Evolutionary conservation across 2,329 filamentous ascomycete genomes (phyloP).

Genomic region (Alternaria brassicicola): DNA sequence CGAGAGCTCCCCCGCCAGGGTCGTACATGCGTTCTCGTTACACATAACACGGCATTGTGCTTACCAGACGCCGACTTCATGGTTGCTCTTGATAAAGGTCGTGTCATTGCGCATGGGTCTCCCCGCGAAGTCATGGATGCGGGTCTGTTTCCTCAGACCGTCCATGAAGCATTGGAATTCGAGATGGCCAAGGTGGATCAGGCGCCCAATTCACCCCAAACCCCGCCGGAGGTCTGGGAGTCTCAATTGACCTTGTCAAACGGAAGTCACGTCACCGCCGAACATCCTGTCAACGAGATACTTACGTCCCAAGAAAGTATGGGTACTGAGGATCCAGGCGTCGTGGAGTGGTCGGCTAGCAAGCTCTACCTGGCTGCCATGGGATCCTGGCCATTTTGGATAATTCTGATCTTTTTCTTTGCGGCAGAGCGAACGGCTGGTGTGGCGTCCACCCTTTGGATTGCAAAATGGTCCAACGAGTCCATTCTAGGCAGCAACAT

Average conservation of each 20-base stretch:
- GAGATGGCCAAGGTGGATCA: background rate
- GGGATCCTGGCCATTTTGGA: background rate
- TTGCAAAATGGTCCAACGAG: background rate
- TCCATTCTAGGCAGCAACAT: background rate
- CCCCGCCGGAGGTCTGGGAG: background rate
- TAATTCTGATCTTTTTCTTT: background rate
- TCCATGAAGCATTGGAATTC: background rate
- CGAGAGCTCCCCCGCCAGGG: slow-evolving; percentile 21
- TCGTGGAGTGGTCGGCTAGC: background rate
- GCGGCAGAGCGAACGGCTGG: background rate
- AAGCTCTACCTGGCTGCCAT: background rate
- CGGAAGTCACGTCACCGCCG: background rate
- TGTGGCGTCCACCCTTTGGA: background rate
- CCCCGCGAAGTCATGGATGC: background rate
- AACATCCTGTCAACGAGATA: background rate
- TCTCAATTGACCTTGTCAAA: background rate
- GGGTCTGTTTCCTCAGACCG: background rate
- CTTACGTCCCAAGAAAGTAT: background rate
- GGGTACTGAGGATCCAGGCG: background rate
- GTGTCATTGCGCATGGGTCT: background rate
- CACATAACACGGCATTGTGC: slow-evolving; percentile 64
- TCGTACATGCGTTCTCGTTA: slow-evolving; percentile 78
- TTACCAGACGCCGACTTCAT: background rate
- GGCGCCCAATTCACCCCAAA: background rate
- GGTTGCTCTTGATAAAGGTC: background rate